Evolutionary conservation across 768 basidiomycete species (phyloP), one percentile per base, ranked within the genome.

Genomic region (Tulasnella sp.): DNA sequence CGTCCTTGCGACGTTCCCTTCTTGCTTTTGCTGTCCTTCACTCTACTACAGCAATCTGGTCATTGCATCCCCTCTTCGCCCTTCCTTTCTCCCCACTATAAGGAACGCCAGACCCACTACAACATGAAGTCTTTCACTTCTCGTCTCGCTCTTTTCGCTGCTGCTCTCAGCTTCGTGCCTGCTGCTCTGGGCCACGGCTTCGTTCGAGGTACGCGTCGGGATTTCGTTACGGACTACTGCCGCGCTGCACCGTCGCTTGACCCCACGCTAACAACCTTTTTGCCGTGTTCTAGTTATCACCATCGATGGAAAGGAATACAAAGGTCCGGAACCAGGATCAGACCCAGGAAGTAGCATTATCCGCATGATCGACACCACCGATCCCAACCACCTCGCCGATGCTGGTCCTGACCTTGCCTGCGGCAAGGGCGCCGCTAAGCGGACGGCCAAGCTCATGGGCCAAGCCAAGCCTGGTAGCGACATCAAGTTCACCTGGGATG

Each of bases 381-480:
- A 66, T 0, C 77, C 78, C 1, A 75, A 78, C 59, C 77, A 84
- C 67, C 75, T 81, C 17, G 68, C 54, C 35, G 84, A 83, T 63
- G 63, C 74, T 1, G 72, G 70, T 50, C 48, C 83, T 9, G 17
- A 43, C 41, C 54, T 57, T n/a, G 39, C 54, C 40, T 57, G 54
- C 42, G 54, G 54, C 34, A 31, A 84, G 61, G 84, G 84, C 9
- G 69, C 72, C 17, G 68, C 73, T 32, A 77, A 81, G 2, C 54
- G 42, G 23, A 42, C 29, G 43, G 83, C 80, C 0, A 58, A 72
- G 5, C 68, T 76, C 34, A 72, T 78, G 42, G 80, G 74, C 3
- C 63, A 73, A 42, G 83, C 77, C 21, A 80, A 78, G 57, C 80
- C 84, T 0, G 83, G 83, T 4, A 29, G 27, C 29, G 35, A 32